Conservation (phyloP, 805 yeast genomes). For the Candida michaelii region DNA sequence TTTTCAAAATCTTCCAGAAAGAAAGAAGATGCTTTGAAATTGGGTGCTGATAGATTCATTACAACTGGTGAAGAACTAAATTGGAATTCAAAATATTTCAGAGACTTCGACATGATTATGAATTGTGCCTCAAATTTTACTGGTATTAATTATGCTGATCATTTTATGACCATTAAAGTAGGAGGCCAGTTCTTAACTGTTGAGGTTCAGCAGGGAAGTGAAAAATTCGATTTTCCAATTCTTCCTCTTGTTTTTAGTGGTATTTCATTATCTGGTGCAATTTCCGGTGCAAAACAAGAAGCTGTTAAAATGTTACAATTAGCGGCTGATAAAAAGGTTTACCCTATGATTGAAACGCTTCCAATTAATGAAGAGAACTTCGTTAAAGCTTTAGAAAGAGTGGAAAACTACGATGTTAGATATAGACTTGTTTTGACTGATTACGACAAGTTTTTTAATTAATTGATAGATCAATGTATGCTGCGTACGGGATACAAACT, state of each 20-base stretch:
- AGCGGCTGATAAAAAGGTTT: constrained; percentile 35
- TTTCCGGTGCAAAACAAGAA: constrained; percentile 35
- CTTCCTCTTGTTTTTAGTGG: constrained; percentile 25
- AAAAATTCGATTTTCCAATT: constrained; percentile 22
- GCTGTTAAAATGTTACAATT: constrained; percentile 36
- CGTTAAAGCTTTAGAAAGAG: constrained; percentile 31
- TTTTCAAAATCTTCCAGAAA: constrained; percentile 30
- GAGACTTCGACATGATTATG: constrained; percentile 50
- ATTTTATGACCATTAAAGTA: constrained; percentile 33
- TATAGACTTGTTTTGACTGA: constrained; percentile 61
- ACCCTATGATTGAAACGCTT: constrained; percentile 35
- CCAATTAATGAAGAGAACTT: constrained; percentile 34
- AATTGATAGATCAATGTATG: too few species aligned
- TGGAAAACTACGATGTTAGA: constrained; percentile 33
- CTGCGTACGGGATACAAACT: too few species aligned
- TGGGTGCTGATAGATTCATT: constrained; percentile 37
- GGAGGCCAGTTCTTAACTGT: constrained; percentile 25
- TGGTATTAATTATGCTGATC: constrained; percentile 48
- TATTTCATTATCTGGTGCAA: constrained; percentile 27
- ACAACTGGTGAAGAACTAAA: constrained; percentile 52
- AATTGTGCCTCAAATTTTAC: constrained; percentile 53
- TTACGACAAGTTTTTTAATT: constrained; percentile 37
- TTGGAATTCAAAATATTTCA: constrained; percentile 33
- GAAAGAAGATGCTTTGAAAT: constrained; percentile 28
- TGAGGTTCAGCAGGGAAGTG: constrained; percentile 26